phyloP scores from a whole-genome alignment of 768 basidiomycete species.

The Kwoniella botswanensis region DNA sequence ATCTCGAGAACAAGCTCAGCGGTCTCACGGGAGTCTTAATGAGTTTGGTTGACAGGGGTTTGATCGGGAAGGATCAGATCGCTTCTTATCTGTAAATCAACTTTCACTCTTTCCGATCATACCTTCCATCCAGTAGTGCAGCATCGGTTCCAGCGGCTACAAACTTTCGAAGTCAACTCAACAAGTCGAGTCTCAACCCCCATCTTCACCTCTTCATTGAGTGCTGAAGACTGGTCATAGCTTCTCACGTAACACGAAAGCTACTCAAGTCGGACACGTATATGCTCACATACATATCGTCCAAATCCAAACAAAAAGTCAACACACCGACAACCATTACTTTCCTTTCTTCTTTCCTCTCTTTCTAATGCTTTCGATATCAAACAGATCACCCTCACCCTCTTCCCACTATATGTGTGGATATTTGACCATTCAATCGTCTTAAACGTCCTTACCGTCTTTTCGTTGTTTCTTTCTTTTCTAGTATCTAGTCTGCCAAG shows the following conservation, averaged over 20 bases:
- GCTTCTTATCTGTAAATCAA: conserved; percentile 15
- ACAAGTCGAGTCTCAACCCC: background rate
- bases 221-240: background rate
- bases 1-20: conserved; percentile 27
- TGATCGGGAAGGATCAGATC: conserved; percentile 29
- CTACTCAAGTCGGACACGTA: background rate
- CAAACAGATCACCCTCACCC: conserved; percentile 9
- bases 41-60: conserved; percentile 30
- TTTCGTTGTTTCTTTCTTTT: background rate
- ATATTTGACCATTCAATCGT: background rate
- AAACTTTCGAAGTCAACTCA: background rate
- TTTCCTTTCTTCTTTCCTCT: conserved; percentile 1
- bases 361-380: background rate
- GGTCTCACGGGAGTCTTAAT: conserved; percentile 29
- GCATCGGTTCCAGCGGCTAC: background rate
- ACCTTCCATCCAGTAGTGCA: no score
- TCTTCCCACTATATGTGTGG: conserved; percentile 2
- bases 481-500: background rate
- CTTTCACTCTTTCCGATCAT: background rate
- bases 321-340: background rate
- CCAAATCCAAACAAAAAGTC: background rate
- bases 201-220: background rate
- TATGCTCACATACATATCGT: background rate
- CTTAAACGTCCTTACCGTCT: background rate
- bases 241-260: background rate